phyloP scores from a whole-genome alignment of 2,329 filamentous ascomycete genomes.

The Colletotrichum costaricense region DNA sequence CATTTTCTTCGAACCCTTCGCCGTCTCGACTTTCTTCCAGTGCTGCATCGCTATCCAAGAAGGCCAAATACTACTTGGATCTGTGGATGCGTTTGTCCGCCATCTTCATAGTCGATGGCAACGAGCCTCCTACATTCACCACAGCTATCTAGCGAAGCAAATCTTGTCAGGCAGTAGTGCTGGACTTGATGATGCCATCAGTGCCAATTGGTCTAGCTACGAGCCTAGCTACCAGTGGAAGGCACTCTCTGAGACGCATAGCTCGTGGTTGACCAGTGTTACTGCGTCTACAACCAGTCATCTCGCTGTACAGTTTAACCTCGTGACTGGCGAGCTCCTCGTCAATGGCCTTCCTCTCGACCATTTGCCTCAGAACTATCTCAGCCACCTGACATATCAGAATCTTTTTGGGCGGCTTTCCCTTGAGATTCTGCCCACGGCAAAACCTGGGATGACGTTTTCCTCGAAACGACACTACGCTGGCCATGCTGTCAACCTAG shows the following conservation, averaged over 20 bases:
- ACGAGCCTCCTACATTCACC: neutral
- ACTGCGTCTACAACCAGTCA: neutral
- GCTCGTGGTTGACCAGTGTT: neutral
- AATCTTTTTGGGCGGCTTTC: slow-evolving; percentile 55
- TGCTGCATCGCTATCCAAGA: slow-evolving; percentile 52
- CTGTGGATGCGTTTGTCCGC: neutral
- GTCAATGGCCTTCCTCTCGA: slow-evolving; percentile 62
- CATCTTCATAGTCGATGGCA: slow-evolving; percentile 7
- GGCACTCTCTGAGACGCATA: neutral
- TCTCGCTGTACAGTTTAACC: slow-evolving; percentile 57
- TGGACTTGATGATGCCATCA: neutral
- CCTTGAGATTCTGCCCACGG: slow-evolving; percentile 57
- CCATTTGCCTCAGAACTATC: slow-evolving; percentile 58
- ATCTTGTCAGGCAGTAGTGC: neutral
- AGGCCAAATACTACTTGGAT: neutral
- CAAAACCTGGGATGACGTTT: slow-evolving; percentile 52
- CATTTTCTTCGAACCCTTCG: slow-evolving; percentile 38
- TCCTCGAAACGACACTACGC: slow-evolving; percentile 46
- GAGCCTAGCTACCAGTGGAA: neutral
- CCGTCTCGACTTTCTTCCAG: slow-evolving; percentile 46
- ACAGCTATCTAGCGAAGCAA: neutral
- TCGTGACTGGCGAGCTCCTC: slow-evolving; percentile 63
- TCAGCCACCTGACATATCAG: slow-evolving; percentile 51
- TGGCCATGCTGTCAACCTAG: slow-evolving; percentile 43
- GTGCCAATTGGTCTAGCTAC: neutral